Base-by-base conservation (phyloP, 2,329 filamentous ascomycete species). In the Trichoderma polysporum region DNA sequence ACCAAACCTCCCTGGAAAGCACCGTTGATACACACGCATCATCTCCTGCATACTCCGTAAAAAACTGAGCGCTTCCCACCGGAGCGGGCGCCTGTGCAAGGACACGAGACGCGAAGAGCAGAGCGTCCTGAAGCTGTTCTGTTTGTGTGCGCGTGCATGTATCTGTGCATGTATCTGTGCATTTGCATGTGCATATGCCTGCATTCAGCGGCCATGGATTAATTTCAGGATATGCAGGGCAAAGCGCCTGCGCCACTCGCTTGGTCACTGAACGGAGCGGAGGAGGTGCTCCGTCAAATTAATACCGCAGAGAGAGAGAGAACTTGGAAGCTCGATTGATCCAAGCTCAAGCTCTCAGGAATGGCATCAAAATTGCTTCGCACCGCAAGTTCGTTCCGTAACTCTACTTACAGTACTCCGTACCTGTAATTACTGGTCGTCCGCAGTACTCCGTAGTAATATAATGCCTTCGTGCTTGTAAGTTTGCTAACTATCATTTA, bases 161-260 rank as follows among this genome's bases (percentile, higher is more conserved):
- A n/a, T 22, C 53, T 60, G 57, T 47, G 39, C 35, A 41, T 50
- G 58, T 50, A 41, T 41, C 25, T 22, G 56, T 59, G 56, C 56
- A 57, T 57, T 15, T 35, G 45, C 45, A n/a, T 35, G 6, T 57
- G 53, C 33, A 33, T 37, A 41, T 60, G 57, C 58, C 27, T 50
- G 58, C 58, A 61, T 50, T 49, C 33, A 39, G 29, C 58, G 47
- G 31, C 29, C 58, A 33, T 37, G 45, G 39, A 41, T n/a, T 61
- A 61, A 61, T 61, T 61, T 61, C 58, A 61, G 22, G 31, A 31
- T 27, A 39, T 61, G 58, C 58, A 61, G 58, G 47, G 58, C 58
- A 61, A 29, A 49, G 58, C 31, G 45, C 45, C 58, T 61, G 58
- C 58, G 58, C 58, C 58, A 61, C 58, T 61, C 58, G 45, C 58